Percentiles rank a stretch among this genome's conserved stretches.
Evolutionary conservation across 768 basidiomycete genomes (phyloP).

Genomic region (Lactarius indigo): DNA sequence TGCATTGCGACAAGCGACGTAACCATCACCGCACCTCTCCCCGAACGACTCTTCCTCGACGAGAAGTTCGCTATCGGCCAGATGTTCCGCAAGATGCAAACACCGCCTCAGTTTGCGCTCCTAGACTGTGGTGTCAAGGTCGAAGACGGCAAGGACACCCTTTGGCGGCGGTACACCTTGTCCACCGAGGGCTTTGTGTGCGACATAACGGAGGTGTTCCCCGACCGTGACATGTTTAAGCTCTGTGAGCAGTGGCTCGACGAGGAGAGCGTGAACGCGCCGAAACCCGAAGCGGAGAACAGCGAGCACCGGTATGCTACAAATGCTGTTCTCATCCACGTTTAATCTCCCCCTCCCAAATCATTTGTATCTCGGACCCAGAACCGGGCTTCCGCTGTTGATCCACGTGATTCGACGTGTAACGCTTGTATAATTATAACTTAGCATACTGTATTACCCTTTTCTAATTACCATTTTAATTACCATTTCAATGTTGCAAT

Average conservation of each 20-base stretch:
- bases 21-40: slow-evolving; percentile 50
- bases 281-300: slow-evolving; percentile 2
- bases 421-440: too few species aligned
- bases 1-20: slow-evolving; percentile 68
- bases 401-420: background rate
- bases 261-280: slow-evolving; percentile 23
- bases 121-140: slow-evolving; percentile 44
- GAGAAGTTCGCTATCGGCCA: slow-evolving; percentile 69
- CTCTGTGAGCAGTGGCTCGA: slow-evolving; percentile 54
- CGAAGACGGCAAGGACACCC: slow-evolving; percentile 29
- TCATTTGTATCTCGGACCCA: too few species aligned
- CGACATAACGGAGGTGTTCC: slow-evolving; percentile 68
- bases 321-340: slow-evolving; percentile 6
- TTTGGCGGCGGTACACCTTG: slow-evolving; percentile 60
- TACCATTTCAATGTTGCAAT: too few species aligned
- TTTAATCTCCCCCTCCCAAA: background rate
- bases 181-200: slow-evolving; percentile 55
- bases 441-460: background rate
- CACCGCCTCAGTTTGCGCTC: slow-evolving; percentile 55
- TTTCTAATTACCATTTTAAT: too few species aligned
- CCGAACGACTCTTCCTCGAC: slow-evolving; percentile 62
- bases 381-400: background rate
- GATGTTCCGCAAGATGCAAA: slow-evolving; percentile 54
- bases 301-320: slow-evolving; percentile 20
- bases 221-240: slow-evolving; percentile 62